Conservation (phyloP, 257 asterid species). For the Ocimum tenuiflorum region DNA sequence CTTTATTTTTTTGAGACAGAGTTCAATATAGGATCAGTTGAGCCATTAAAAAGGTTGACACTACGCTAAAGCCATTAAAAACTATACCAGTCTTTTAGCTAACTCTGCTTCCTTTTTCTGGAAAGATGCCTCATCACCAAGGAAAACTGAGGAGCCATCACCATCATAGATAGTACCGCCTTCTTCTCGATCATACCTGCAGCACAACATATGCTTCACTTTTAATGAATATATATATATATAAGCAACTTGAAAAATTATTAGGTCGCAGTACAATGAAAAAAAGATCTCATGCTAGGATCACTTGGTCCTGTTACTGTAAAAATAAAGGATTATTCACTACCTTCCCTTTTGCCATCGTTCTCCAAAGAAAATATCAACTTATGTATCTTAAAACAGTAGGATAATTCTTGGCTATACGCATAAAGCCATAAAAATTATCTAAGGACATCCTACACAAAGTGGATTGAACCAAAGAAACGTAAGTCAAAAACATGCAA, state of each 20-base stretch:
- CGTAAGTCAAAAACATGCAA: not conserved
- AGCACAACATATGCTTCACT: conserved; percentile 19
- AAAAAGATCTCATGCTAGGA: too few species aligned
- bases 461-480: not conserved
- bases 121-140: conserved; percentile 88
- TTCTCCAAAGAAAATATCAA: conserved; percentile 8
- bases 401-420: not conserved
- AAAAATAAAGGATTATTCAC: not conserved
- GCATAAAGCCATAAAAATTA: not conserved
- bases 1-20: too few species aligned
- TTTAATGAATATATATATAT: too few species aligned
- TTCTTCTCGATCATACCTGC: conserved; percentile 95
- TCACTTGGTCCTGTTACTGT: too few species aligned
- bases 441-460: not conserved
- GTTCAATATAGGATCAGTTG: not conserved
- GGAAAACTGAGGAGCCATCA: conserved; percentile 61
- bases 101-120: conserved; percentile 86
- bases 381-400: not conserved
- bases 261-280: not conserved
- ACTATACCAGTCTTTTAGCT: conserved; percentile 74
- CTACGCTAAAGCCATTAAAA: conserved; percentile 12
- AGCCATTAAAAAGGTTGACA: not conserved
- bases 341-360: not conserved
- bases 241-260: too few species aligned
- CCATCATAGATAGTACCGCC: conserved; percentile 60